Base-by-base conservation (phyloP, 768 basidiomycete species). In the Tulasnella sp. region DNA sequence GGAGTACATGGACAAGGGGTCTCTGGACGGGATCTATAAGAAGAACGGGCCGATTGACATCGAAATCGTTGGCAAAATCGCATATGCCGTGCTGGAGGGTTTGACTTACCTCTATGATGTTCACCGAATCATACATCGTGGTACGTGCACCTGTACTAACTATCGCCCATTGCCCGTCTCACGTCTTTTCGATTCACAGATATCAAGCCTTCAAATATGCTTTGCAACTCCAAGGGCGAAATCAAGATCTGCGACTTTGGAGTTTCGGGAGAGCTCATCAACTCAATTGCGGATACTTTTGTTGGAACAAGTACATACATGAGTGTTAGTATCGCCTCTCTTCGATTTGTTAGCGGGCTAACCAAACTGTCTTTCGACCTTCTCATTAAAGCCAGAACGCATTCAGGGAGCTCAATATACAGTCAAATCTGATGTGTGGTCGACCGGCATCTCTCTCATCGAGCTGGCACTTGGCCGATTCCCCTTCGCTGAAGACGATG, bases 201-300 rank as follows among this genome's bases (percentile, higher is more conserved):
- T 70, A 97, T 99, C 79, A 99, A 99, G 73, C 96, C 96, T 27
- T 96, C 93, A 11, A 99, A 99, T 68, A 96, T 99, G 64, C 77
- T 98, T 47, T 91, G 79, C 74, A 98, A 97, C 69, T 96, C 95
- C 5, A 76, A 78, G 50, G 96, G 96, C 29, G 85, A 96, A 66
- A 94, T 98, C 79, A 99, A 99, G 76, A 94, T 99, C 56, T 97
- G 95, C 68, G 96, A 99, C 72, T 99, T 98, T 70, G 96, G 96
- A 41, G 96, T 99, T 5, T 97, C 94, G 1, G 96, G 96, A 32
- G 96, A 99, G 71, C 80, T 99, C 67, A 95, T 98, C 74, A 98
- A 98, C 73, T 94, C 91, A 7, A 95, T 98, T 64, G 96, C 96
- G 38, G 94, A 98, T 73, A 98, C 96, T 0, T 99, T 98, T 69